phyloP scores from a whole-genome alignment of 176 grass and related monocot genomes.

The Tillandsia fasciculata region DNA sequence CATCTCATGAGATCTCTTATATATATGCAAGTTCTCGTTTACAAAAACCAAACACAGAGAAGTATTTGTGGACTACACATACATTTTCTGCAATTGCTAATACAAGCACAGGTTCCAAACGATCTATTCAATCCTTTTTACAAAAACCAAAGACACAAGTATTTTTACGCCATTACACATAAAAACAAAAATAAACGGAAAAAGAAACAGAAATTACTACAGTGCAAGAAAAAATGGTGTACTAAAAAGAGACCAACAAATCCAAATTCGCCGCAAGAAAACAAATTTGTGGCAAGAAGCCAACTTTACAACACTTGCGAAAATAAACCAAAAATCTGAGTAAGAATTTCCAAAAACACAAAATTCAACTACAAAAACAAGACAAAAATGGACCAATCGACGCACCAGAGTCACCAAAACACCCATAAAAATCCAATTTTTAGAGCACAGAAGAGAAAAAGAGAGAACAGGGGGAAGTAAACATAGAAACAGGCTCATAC shows the following conservation, averaged over 20 bases:
- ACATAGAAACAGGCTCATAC: constrained; percentile 16
- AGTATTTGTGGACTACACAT: background rate
- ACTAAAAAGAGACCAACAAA: constrained; percentile 8
- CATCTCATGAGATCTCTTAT: background rate
- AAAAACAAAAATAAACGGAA: too few species aligned
- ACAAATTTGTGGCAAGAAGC: background rate
- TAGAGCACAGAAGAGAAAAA: background rate
- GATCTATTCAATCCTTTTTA: too few species aligned
- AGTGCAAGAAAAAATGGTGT: too few species aligned
- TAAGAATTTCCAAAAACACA: background rate
- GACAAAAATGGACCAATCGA: background rate
- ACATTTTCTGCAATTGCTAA: background rate
- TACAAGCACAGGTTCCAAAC: too few species aligned
- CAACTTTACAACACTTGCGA: background rate
- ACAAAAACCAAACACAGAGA: too few species aligned
- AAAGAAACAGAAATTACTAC: too few species aligned
- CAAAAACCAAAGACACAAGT: background rate
- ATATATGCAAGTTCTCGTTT: background rate
- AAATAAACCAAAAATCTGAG: background rate
- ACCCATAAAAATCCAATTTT: constrained; percentile 31
- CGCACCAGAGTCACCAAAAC: constrained; percentile 7
- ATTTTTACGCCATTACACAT: background rate
- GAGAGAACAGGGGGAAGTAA: background rate
- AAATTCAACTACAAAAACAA: background rate
- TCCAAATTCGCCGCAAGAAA: constrained; percentile 15